Evolutionary conservation across 768 basidiomycete species (phyloP), one percentile per base, ranked within the genome.

Genomic region (Asterophora lycoperdoides): DNA sequence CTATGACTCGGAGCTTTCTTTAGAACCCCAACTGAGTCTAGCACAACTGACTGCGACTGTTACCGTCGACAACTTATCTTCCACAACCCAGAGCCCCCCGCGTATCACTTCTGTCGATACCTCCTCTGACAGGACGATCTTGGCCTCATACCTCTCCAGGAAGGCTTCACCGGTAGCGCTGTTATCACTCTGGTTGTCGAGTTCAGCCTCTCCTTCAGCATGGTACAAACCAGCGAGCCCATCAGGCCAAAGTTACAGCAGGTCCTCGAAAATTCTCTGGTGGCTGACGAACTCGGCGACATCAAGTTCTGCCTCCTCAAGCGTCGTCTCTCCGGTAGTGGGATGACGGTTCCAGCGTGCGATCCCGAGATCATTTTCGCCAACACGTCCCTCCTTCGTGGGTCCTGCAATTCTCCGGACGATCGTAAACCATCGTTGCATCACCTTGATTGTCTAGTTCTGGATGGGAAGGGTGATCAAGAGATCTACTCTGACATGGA

Each of bases 251-350:
- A 41, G 19, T 35, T 59, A 44, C 49, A 56, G 8, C 14, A 20
- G 15, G 54, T 46, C 9, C 44, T 62, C 9, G 51, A 51, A 5
- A 49, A 46, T 4, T 54, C 54, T 2, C 47, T 61, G 18, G 9
- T 10, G 2, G 58, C 58, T 11, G 28, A 39, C n/a, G 58, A 53
- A 10, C 15, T 59, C 2, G 43, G 54, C 1, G 53, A 63, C 38
- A 26, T 49, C n/a, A 61, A 56, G 38, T 61, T 61, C 43, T 59
- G 53, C n/a, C 54, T 59, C 18, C 61, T 59, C 54, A 56, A 49
- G 23, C 53, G 49, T n/a, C 41, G 44, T 15, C 43, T 23, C 2
- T 36, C 29, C 1, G 23, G 36, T 11, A 13, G 11, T 2, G 30
- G 13, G 30, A 32, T 8, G 30, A 13, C 13, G 6, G 23, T 3